phyloP scores from a whole-genome alignment of 192 early-diverging fungal species.

The Dimargaris verticillata region DNA sequence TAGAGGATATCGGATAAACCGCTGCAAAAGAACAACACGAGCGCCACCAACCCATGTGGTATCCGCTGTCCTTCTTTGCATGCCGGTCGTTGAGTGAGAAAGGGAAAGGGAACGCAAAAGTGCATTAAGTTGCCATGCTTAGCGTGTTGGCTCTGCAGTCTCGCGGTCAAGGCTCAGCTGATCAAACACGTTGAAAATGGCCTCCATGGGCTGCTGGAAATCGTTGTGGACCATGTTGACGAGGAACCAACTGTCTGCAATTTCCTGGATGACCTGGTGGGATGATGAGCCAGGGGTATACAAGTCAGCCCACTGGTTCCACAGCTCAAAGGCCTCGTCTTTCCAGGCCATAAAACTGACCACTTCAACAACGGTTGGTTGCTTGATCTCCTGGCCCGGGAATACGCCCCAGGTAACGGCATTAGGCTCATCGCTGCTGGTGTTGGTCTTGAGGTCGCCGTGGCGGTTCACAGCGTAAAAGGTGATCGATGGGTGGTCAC shows the following conservation, averaged over 20 bases:
- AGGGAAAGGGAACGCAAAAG: no score
- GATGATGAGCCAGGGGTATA: conserved; percentile 42
- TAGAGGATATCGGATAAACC: no score
- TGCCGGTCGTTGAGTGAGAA: no score
- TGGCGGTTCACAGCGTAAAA: conserved; percentile 81
- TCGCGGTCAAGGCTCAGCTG: no score
- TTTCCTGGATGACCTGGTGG: conserved; percentile 36
- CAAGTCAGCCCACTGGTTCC: conserved; percentile 70
- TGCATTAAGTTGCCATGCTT: no score
- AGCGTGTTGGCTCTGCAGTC: no score
- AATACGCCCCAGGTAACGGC: conserved; percentile 98
- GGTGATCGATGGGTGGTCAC: conserved; percentile 42
- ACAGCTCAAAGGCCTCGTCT: conserved; percentile 89
- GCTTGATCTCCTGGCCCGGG: conserved; percentile 89
- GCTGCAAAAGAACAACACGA: no score
- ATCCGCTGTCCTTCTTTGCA: no score
- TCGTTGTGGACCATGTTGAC: conserved; percentile 93
- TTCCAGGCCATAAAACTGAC: conserved; percentile 88
- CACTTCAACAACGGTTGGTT: conserved; percentile 87
- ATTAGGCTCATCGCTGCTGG: conserved; percentile 68
- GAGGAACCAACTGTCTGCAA: conserved; percentile 69
- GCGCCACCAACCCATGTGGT: no score
- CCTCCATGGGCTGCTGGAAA: conserved; percentile 39
- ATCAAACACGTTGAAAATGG: conserved; percentile 8
- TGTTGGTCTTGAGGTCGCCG: conserved; percentile 86